Base-by-base conservation (phyloP, 2,329 filamentous ascomycete genomes). In the Colletotrichum ledebouriae region DNA sequence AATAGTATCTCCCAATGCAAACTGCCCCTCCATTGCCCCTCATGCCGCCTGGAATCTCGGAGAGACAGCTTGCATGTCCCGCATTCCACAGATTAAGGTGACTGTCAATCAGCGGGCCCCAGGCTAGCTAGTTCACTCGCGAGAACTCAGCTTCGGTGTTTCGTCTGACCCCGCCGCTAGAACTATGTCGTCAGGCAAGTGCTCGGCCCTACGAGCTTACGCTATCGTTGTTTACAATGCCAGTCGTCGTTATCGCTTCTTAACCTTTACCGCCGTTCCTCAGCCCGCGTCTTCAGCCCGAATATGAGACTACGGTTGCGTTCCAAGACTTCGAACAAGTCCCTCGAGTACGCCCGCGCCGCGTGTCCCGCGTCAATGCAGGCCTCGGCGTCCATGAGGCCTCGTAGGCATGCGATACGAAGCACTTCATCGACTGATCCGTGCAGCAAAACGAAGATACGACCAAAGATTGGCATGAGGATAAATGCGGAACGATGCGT, bases 41-140 rank as follows among this genome's bases (percentile, higher is more conserved):
- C 53, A 56, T 22, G 61, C 61, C 42, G 47, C 39, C 20, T 55
- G 29, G 29, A 29, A 9, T 53, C 34, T 42, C 33, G 42, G 61
- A 33, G 6, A 60, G 66, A 60, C 62, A 60, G 25, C 55, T 22
- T 44, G 34, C 49, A 65, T 37, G 41, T 57, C 61, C 56, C 52
- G 6, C 64, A 58, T 63, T 57, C 62, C 66, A 69, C 66, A 55
- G 61, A 69, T 55, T 65, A 65, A 68, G 55, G 33, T 64, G 41
- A 37, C 49, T 59, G 41, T 66, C 55, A 66, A 60, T 56, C 62
- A 60, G 66, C 55, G 60, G 53, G 60, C 41, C 61, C 29, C 17
- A 17, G 17, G 17, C 53, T 29, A 47, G 29, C 47, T 59, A 34
- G 52, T 55, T 55, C 52, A 20, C n/a, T 37, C 33, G 33, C 33